Conservation (phyloP, 2,329 filamentous ascomycete species). For the Xylaria sp. region DNA sequence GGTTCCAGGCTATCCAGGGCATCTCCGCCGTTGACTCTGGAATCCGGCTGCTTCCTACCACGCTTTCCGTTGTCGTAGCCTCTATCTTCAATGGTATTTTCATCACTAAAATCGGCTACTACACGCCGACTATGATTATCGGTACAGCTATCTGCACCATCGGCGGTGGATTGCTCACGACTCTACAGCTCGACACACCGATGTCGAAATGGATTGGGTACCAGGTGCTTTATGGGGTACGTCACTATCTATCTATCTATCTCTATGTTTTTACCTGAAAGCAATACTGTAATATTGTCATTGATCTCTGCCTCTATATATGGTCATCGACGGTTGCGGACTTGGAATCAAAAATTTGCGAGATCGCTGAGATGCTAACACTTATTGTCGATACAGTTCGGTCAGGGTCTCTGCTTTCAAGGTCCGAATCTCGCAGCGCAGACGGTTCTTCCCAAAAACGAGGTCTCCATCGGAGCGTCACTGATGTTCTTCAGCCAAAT, state of each 20-base stretch:
- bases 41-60: slow-evolving; percentile 56
- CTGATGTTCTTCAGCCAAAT: slow-evolving; percentile 60
- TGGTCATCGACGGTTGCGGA: not conserved
- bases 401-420: slow-evolving; percentile 58
- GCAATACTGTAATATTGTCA: not conserved
- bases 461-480: slow-evolving; percentile 57
- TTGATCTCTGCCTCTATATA: not conserved
- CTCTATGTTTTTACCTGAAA: not conserved
- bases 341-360: not conserved
- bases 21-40: slow-evolving; percentile 56
- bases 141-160: slow-evolving; percentile 53
- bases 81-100: slow-evolving; percentile 55
- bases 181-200: slow-evolving; percentile 52
- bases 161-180: slow-evolving; percentile 57
- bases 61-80: slow-evolving; percentile 56
- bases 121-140: slow-evolving; percentile 57
- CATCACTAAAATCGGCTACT: slow-evolving; percentile 56
- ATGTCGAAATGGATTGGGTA: slow-evolving; percentile 53
- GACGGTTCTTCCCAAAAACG: slow-evolving; percentile 55
- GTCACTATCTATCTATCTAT: not conserved
- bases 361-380: slow-evolving; percentile 19
- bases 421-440: slow-evolving; percentile 60
- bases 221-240: slow-evolving; percentile 53
- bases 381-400: slow-evolving; percentile 47
- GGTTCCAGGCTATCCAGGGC: slow-evolving; percentile 61